phyloP scores from a whole-genome alignment of 441 rosid genomes.

The Adansonia grandidieri region DNA sequence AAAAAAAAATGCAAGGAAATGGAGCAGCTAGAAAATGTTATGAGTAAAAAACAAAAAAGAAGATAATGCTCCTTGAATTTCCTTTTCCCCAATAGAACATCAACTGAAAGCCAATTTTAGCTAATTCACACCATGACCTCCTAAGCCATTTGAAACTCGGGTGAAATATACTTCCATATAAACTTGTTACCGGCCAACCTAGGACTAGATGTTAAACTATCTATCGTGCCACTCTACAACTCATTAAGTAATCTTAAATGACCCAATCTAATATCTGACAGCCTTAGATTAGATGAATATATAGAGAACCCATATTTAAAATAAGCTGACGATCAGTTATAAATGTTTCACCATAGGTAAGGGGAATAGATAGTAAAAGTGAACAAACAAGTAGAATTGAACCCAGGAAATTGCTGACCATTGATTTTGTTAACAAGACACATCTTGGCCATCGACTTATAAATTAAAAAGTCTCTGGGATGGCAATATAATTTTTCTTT shows the following conservation, averaged over 20 bases:
- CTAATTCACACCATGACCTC: slow-evolving; percentile 19
- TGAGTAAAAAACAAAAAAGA: no score
- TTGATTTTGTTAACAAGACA: slow-evolving; percentile 38
- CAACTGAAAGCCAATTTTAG: background rate
- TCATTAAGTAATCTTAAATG: slow-evolving; percentile 25
- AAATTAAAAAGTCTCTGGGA: slow-evolving; percentile 31
- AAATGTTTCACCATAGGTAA: background rate
- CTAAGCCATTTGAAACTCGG: slow-evolving; percentile 44
- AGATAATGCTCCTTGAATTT: background rate
- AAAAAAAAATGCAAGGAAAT: slow-evolving; percentile 59
- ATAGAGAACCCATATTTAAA: slow-evolving; percentile 42
- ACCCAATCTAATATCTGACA: slow-evolving; percentile 40
- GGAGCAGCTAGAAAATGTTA: slow-evolving; percentile 71
- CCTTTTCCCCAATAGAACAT: background rate
- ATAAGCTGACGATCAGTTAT: slow-evolving; percentile 32
- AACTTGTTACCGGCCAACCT: slow-evolving; percentile 27
- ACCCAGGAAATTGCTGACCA: slow-evolving; percentile 43
- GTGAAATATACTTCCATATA: slow-evolving; percentile 42
- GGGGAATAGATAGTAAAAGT: background rate
- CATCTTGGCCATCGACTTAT: slow-evolving; percentile 37
- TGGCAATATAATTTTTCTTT: slow-evolving; percentile 33
- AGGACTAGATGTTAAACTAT: slow-evolving; percentile 21
- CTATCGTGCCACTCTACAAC: background rate
- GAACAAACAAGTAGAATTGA: background rate
- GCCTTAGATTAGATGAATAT: slow-evolving; percentile 36